Evolutionary conservation across 2,329 filamentous ascomycete genomes (phyloP).

Genomic region (Metarhizium rileyi): DNA sequence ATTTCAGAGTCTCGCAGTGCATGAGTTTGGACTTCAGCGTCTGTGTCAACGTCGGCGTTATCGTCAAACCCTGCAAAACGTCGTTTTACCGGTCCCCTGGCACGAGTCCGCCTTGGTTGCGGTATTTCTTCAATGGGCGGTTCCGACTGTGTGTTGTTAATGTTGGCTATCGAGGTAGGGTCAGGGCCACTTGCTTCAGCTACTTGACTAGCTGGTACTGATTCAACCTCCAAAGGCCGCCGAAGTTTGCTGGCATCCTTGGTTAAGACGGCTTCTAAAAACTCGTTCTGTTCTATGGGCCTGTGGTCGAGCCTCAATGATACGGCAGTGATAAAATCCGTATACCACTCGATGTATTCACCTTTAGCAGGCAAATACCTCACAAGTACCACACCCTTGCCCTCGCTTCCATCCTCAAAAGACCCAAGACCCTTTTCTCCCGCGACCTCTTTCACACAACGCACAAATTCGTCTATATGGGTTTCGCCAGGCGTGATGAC

Average conservation of each 20-base stretch:
- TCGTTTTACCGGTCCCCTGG: constrained; percentile 33
- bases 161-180: constrained; percentile 4
- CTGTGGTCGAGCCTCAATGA: constrained; percentile 68
- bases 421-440: constrained; percentile 62
- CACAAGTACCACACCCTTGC: constrained; percentile 69
- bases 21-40: constrained; percentile 11
- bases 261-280: constrained; percentile 80
- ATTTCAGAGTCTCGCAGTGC: constrained; percentile 2
- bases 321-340: constrained; percentile 57
- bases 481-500: constrained; percentile 54
- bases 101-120: constrained; percentile 10
- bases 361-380: constrained; percentile 54
- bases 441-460: constrained; percentile 64
- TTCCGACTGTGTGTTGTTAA: constrained; percentile 3
- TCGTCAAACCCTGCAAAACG: constrained; percentile 66
- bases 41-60: constrained; percentile 30
- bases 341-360: constrained; percentile 53
- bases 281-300: constrained; percentile 81
- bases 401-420: constrained; percentile 53
- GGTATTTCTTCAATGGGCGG: constrained; percentile 3
- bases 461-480: constrained; percentile 63
- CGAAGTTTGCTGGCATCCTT: constrained; percentile 66
- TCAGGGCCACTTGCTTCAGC: constrained; percentile 3
- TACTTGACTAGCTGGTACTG: constrained; percentile 13
- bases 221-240: constrained; percentile 49